Conservation (phyloP, 306 rosid species). For the Lathyrus oleraceus region DNA sequence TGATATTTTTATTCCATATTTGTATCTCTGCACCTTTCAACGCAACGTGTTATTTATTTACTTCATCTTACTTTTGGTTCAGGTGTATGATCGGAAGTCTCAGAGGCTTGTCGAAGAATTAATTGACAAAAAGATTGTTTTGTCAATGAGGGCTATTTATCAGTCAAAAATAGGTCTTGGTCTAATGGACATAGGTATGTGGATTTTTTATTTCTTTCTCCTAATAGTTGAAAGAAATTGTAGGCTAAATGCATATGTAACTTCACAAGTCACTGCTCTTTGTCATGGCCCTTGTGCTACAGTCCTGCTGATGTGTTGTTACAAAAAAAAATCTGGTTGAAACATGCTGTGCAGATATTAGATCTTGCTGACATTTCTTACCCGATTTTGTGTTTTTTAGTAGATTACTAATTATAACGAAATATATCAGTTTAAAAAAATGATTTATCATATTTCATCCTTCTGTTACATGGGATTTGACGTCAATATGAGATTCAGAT, state of each 20-base stretch:
- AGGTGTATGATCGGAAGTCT: constrained; percentile 90
- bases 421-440: constrained; percentile 4
- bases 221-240: constrained; percentile 27
- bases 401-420: neutral
- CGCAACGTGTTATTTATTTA: constrained; percentile 15
- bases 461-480: constrained; percentile 12
- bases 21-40: neutral
- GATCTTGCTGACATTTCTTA: constrained; percentile 15
- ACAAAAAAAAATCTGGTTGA: neutral
- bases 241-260: neutral
- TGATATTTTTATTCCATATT: constrained; percentile 15
- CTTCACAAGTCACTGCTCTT: constrained; percentile 18
- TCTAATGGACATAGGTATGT: constrained; percentile 79
- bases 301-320: constrained; percentile 19
- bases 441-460: constrained; percentile 18
- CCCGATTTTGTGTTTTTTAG: neutral
- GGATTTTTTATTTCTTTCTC: neutral
- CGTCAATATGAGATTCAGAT: constrained; percentile 16
- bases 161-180: constrained; percentile 94
- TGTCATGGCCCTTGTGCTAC: constrained; percentile 7
- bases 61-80: constrained; percentile 34
- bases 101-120: constrained; percentile 88
- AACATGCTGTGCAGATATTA: constrained; percentile 7
- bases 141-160: constrained; percentile 98
- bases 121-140: constrained; percentile 82